These are phyloP conservation scores for Neurospora intermedia DNA, from an alignment of 495 filamentous ascomycete genomes.

Conservation along the genomic window DNA sequence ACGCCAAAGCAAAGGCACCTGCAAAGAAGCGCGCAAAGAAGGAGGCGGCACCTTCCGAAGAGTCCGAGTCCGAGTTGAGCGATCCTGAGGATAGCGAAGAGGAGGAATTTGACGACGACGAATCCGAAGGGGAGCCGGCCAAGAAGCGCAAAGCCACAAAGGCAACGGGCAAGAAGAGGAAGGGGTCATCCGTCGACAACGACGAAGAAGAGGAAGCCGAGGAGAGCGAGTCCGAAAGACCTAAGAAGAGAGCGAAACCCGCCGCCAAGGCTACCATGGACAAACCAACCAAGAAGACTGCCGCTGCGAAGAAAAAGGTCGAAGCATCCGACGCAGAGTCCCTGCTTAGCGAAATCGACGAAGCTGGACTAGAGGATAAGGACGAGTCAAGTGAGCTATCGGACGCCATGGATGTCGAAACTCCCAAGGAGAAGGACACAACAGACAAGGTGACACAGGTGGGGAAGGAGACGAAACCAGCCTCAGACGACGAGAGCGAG, in stretches of 20 bases:
- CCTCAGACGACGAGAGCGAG: conserved; percentile 61
- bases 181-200: conserved; percentile 26
- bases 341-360: conserved; percentile 1
- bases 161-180: conserved; percentile 21
- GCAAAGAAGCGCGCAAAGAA: conserved; percentile 4
- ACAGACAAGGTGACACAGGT: not conserved
- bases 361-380: not conserved
- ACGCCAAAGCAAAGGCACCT: conserved; percentile 5
- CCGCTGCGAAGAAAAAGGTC: not conserved
- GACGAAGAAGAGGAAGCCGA: conserved; percentile 23
- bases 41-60: conserved; percentile 7
- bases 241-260: conserved; percentile 6
- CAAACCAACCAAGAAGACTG: not conserved
- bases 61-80: conserved; percentile 12
- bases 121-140: conserved; percentile 1
- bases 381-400: not conserved
- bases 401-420: not conserved
- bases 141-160: conserved; percentile 26
- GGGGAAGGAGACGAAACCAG: conserved; percentile 8
- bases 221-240: conserved; percentile 1
- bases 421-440: not conserved
- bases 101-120: not conserved
- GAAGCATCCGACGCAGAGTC: conserved; percentile 1
- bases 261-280: conserved; percentile 1
- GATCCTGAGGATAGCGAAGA: conserved; percentile 10